phyloP scores from a whole-genome alignment of 441 rosid species.

The Manihot esculenta region DNA sequence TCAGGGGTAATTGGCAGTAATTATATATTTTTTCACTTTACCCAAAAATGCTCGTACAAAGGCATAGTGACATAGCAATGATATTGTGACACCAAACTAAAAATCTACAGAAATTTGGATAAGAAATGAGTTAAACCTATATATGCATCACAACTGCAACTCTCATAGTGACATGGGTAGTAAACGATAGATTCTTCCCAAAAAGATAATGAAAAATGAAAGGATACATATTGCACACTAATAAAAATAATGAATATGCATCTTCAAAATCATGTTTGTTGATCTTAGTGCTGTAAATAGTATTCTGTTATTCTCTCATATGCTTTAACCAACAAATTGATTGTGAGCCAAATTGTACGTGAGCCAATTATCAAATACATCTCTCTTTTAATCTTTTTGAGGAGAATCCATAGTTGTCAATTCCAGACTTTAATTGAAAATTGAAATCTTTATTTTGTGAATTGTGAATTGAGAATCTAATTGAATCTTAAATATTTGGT shows the following conservation, averaged over 20 bases:
- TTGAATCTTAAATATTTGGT: no score
- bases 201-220: background rate
- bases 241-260: no score
- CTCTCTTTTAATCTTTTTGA: background rate
- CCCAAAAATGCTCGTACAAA: background rate
- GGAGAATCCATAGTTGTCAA: background rate
- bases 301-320: background rate
- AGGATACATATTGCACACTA: background rate
- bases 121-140: background rate
- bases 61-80: background rate
- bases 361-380: background rate
- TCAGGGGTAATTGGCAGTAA: background rate
- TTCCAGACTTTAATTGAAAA: no score
- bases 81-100: background rate
- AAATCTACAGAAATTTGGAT: background rate
- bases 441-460: no score
- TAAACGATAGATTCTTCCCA: background rate
- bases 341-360: background rate
- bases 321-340: background rate
- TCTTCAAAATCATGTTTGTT: background rate
- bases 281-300: background rate
- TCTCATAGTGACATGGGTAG: background rate
- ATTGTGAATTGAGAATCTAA: no score
- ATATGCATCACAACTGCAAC: background rate
- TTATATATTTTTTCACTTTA: background rate